Conservation (phyloP, 441 rosid genomes). For the Erodium texanum region DNA sequence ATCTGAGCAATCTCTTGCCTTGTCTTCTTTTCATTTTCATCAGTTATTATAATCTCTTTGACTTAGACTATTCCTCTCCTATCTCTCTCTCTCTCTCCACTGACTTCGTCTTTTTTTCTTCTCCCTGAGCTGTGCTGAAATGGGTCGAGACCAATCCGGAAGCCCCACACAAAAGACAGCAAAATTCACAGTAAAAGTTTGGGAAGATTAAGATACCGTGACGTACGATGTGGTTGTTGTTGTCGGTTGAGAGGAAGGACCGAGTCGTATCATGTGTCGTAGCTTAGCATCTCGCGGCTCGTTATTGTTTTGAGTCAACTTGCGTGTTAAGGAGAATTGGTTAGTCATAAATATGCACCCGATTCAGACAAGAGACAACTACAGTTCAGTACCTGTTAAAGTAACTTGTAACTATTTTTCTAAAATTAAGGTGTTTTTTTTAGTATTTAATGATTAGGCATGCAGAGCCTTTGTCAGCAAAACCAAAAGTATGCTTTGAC, state of each 20-base stretch:
- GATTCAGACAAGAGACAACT: background rate
- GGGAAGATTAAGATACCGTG: background rate
- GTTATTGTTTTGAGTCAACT: background rate
- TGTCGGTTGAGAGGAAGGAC: background rate
- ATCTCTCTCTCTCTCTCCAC: background rate
- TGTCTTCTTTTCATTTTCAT: background rate
- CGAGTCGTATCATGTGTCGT: background rate
- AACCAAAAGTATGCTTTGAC: no score
- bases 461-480: no score
- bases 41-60: background rate
- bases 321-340: background rate
- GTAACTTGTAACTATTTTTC: no score
- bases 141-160: background rate
- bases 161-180: background rate
- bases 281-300: background rate
- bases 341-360: background rate
- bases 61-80: background rate
- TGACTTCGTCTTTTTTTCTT: background rate
- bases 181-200: background rate
- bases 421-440: no score
- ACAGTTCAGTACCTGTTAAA: background rate
- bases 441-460: no score
- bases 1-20: background rate
- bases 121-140: background rate
- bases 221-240: no score